Evolutionary conservation across 2,329 filamentous ascomycete species (phyloP), one percentile per base, ranked within the genome.

Genomic region (Epichloe scottii): DNA sequence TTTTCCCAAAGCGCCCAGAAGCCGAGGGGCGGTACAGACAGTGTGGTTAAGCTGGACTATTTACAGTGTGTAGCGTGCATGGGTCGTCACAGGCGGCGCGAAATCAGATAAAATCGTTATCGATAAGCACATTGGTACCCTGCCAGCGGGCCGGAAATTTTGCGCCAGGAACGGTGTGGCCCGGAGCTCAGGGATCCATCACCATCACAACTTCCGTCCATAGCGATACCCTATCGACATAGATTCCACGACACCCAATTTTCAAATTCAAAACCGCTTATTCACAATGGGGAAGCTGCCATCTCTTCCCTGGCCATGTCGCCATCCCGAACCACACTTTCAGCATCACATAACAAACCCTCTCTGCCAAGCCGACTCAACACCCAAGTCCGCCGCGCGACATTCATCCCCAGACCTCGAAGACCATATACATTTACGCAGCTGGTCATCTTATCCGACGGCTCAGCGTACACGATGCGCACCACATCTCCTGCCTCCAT

Each of bases 361-460:
- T 51, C 58, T 35, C 38, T 40, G 52, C 54, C 58, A 23, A 53
- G 51, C 5, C 54, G 62, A 54, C 61, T 66, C 42, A 57, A 58
- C 68, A 48, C 49, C 47, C 85, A 90, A 71, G 75, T 82, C 64
- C 84, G 89, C 54, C 81, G 89, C 65, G 93, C 93, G 49, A 89
- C 87, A 23, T 85, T 95, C 56, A 80, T 97, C 64, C 79, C 78
- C 55, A 88, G 93, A 15, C 89, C 89, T n/a, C 86, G 89, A 63
- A 82, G 90, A 5, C 91, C 93, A 41, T 97, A 96, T 76, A 88
- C 85, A 59, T 97, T 96, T 76, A 96, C 91, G n/a, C 93, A 98
- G 71, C 79, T 98, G 54, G 77, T 98, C 58, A 90, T 89, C 50
- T 84, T 97, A 57, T 88, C 85, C 40, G 93, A 98, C 73, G 93